Conservation (phyloP, 495 filamentous ascomycete species). For the Parmelia sp. region DNA sequence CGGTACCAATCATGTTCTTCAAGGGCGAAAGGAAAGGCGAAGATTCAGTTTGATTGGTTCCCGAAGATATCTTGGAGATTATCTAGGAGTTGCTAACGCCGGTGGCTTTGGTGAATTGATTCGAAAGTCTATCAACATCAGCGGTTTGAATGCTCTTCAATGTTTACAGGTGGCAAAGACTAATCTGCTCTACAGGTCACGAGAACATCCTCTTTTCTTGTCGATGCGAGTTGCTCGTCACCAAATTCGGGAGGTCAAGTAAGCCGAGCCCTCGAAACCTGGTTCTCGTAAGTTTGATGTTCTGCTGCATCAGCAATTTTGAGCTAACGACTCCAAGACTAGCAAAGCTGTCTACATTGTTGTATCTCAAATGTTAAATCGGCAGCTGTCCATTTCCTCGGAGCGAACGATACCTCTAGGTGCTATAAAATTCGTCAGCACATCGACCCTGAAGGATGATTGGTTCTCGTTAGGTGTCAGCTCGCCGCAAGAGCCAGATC, state of each 20-base stretch:
- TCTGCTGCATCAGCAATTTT: neutral
- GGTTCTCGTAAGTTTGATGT: constrained; percentile 52
- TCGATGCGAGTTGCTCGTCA: constrained; percentile 77
- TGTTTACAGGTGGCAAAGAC: neutral
- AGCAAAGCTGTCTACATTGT: constrained; percentile 81
- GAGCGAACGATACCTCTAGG: constrained; percentile 79
- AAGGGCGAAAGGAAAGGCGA: constrained; percentile 81
- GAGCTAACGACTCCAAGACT: constrained; percentile 42
- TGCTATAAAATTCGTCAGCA: constrained; percentile 76
- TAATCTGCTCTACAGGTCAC: constrained; percentile 39
- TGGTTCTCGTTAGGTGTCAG: constrained; percentile 93
- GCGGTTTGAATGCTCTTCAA: constrained; percentile 31
- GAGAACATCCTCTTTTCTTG: constrained; percentile 85
- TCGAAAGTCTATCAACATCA: constrained; percentile 60
- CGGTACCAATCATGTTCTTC: constrained; percentile 70
- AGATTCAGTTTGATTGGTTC: constrained; percentile 86
- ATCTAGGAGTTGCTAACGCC: constrained; percentile 75
- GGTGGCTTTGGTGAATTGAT: constrained; percentile 79
- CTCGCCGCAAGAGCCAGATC: constrained; percentile 83
- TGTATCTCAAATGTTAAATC: constrained; percentile 73
- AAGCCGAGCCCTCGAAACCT: constrained; percentile 83
- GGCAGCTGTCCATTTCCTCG: constrained; percentile 68
- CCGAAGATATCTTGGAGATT: constrained; percentile 90
- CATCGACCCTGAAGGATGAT: constrained; percentile 78
- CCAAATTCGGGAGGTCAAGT: constrained; percentile 92